Evolutionary conservation across 345 rosid species (phyloP).

Genomic region (Moricandia arvensis): DNA sequence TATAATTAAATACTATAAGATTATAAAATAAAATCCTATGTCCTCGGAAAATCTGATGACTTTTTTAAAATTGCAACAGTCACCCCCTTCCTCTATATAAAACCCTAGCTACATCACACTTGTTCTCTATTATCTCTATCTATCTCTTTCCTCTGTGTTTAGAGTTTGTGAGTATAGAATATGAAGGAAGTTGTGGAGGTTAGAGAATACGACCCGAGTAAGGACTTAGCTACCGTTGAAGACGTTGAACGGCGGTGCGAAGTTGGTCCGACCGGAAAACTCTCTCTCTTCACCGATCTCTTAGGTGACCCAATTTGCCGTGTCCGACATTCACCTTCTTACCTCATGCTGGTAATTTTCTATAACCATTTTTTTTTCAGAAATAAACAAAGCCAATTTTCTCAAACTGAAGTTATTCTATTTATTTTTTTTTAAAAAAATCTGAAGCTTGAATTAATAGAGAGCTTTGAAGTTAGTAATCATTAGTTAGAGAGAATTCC

Average conservation of each 20-base stretch:
- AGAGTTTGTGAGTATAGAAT: not conserved
- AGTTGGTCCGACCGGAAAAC: slow-evolving; percentile 55
- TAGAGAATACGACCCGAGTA: slow-evolving; percentile 64
- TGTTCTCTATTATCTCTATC: not conserved
- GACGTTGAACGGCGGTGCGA: slow-evolving; percentile 81
- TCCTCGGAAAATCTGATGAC: slow-evolving; percentile 32
- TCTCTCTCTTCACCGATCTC: slow-evolving; percentile 89
- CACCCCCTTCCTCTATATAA: slow-evolving; percentile 25
- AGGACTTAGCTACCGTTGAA: slow-evolving; percentile 59
- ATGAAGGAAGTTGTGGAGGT: slow-evolving; percentile 46
- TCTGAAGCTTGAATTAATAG: not conserved
- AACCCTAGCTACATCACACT: slow-evolving; percentile 31
- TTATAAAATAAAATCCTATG: slow-evolving; percentile 1
- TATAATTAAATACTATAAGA: not conserved
- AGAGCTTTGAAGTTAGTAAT: not conserved
- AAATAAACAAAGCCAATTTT: not conserved
- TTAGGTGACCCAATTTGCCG: slow-evolving; percentile 95
- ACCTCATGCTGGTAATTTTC: slow-evolving; percentile 83
- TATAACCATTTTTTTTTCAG: not conserved
- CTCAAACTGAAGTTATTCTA: not conserved
- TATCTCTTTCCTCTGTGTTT: slow-evolving; percentile 8
- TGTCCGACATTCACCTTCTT: slow-evolving; percentile 96
- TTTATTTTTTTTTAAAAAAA: not conserved
- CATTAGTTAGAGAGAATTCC: not conserved
- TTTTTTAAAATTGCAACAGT: slow-evolving; percentile 9